Percentiles rank a stretch among this genome's conserved stretches.
phyloP scores from a whole-genome alignment of 768 basidiomycete genomes.

The Clitopilus passeckerianus region DNA sequence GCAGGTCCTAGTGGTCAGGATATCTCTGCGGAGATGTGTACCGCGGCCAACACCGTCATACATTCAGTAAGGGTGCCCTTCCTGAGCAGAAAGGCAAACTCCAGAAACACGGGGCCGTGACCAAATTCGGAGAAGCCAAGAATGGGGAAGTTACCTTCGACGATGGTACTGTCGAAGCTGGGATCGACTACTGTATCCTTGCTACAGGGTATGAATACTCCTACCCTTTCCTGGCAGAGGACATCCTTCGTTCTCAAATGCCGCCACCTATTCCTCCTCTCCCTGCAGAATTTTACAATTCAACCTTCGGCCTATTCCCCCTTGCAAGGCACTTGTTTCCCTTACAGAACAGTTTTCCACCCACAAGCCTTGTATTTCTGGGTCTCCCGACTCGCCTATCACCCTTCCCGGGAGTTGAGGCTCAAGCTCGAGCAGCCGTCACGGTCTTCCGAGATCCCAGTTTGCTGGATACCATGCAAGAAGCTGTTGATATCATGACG shows the following conservation, averaged over 20 bases:
- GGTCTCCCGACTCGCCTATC: constrained; percentile 54
- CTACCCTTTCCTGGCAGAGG: constrained; percentile 54
- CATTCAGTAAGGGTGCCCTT: constrained; percentile 43
- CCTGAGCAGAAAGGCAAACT: constrained; percentile 26
- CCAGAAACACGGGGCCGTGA: constrained; percentile 36
- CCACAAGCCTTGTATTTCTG: constrained; percentile 57
- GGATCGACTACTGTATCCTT: constrained; percentile 60
- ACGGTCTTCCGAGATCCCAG: constrained; percentile 48
- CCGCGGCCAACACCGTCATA: constrained; percentile 39
- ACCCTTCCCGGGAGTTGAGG: constrained; percentile 77
- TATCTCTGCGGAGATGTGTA: constrained; percentile 54
- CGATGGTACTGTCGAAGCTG: constrained; percentile 49
- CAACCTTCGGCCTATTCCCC: constrained; percentile 64
- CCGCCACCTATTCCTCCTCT: constrained; percentile 45
- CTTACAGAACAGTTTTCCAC: constrained; percentile 38
- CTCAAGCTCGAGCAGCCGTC: constrained; percentile 64
- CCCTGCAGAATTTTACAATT: constrained; percentile 52
- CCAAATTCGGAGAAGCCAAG: constrained; percentile 26
- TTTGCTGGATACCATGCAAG: constrained; percentile 41
- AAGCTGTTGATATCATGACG: constrained; percentile 42
- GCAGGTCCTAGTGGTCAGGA: constrained; percentile 68
- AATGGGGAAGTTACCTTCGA: constrained; percentile 49
- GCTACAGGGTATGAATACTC: constrained; percentile 72
- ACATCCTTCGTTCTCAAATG: constrained; percentile 24
- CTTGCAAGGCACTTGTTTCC: constrained; percentile 71